phyloP scores from a whole-genome alignment of 768 basidiomycete genomes.

The Candolleomyces efflorescens region DNA sequence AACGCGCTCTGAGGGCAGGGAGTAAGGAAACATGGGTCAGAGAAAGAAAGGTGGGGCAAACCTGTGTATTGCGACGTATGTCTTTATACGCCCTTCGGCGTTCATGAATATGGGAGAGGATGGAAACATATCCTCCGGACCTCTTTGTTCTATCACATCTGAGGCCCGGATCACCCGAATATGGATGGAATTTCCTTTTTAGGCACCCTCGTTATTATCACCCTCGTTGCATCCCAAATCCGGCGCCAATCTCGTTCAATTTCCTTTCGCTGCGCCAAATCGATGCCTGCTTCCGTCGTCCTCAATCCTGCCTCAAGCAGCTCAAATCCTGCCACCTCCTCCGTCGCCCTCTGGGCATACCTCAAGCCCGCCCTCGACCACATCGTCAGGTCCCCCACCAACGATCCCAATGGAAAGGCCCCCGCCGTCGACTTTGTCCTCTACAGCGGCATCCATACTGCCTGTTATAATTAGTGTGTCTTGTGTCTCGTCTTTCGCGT shows the following conservation, averaged over 20 bases:
- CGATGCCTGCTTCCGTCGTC: conserved; percentile 27
- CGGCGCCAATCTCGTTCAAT: background rate
- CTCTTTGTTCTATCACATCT: conserved; percentile 16
- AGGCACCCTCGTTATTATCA: conserved; percentile 27
- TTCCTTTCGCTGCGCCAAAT: background rate
- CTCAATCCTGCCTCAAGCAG: conserved; percentile 57
- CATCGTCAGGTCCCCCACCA: conserved; percentile 67
- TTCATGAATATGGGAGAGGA: conserved; percentile 8
- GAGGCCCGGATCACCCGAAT: conserved; percentile 2
- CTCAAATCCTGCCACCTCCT: conserved; percentile 69
- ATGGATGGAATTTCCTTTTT: background rate
- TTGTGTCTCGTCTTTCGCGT: conserved; percentile 11
- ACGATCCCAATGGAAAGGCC: conserved; percentile 51
- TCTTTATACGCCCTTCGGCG: background rate
- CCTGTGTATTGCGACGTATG: background rate
- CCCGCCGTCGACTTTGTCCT: conserved; percentile 69
- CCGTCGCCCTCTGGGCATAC: conserved; percentile 72
- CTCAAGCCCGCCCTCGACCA: conserved; percentile 72
- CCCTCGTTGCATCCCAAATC: conserved; percentile 8
- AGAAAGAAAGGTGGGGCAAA: background rate
- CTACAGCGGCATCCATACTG: conserved; percentile 75
- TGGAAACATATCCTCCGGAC: background rate
- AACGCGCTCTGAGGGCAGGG: background rate
- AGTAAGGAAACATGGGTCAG: background rate
- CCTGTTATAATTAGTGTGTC: conserved; percentile 71